Percentiles rank a stretch among this genome's conserved stretches.
phyloP scores from a whole-genome alignment of 129 eudicot genomes.

The Escallonia rubra region DNA sequence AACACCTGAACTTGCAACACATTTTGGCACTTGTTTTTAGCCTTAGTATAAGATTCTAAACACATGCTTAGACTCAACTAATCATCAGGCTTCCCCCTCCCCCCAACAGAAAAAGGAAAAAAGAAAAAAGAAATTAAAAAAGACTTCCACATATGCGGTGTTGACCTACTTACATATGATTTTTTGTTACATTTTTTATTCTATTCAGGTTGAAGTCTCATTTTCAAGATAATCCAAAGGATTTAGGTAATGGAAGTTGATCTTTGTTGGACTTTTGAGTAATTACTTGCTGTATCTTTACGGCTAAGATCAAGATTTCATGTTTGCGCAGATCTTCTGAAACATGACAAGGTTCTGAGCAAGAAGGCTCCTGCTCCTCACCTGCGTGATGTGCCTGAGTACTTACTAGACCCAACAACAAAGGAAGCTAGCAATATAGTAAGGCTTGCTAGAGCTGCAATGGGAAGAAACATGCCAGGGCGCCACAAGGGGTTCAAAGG shows the following conservation, averaged over 20 bases:
- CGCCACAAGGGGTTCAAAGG: slow-evolving; percentile 47
- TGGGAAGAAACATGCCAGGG: slow-evolving; percentile 49
- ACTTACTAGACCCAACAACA: slow-evolving; percentile 78
- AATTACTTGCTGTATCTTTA: neutral
- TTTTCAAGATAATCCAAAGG: slow-evolving; percentile 91
- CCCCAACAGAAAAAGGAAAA: too few relatives aligned
- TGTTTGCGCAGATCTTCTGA: slow-evolving; percentile 61
- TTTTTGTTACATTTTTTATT: neutral
- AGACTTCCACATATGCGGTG: neutral
- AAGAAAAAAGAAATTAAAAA: neutral
- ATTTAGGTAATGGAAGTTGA: slow-evolving; percentile 57
- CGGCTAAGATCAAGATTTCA: neutral
- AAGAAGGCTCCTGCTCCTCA: slow-evolving; percentile 85
- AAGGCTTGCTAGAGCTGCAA: slow-evolving; percentile 76
- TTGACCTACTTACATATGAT: neutral
- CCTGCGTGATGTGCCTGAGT: slow-evolving; percentile 81
- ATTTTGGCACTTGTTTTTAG: too few relatives aligned
- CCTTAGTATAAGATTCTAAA: too few relatives aligned
- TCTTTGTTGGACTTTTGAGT: neutral
- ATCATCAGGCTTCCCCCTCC: too few relatives aligned
- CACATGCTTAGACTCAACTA: too few relatives aligned
- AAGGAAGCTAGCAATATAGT: slow-evolving; percentile 90
- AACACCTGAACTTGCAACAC: too few relatives aligned
- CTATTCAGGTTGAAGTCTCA: slow-evolving; percentile 79
- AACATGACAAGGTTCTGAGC: slow-evolving; percentile 89